A percentile compares a stretch with the other conserved stretches of the same genome.
Evolutionary conservation across 371 early-diverging fungal species (phyloP).

Genomic region (Syncephalis plumigaleata): DNA sequence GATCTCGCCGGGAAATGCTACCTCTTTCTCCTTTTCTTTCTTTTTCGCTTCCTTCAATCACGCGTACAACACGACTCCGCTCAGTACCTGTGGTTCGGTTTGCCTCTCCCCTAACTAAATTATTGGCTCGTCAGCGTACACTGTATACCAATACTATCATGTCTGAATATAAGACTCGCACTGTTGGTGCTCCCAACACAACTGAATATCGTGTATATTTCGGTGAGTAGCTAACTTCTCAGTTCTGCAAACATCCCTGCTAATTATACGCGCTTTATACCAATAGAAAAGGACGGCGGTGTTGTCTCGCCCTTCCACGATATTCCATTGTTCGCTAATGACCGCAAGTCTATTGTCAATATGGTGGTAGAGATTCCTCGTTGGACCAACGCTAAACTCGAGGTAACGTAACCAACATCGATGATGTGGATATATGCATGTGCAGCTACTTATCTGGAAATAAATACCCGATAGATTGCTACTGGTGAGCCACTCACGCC

Average conservation of each 20-base stretch:
- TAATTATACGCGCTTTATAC: not conserved
- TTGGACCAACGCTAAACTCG: conserved; percentile 99
- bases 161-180: conserved; percentile 50
- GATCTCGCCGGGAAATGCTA: no score
- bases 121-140: no score
- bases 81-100: no score
- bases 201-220: conserved; percentile 73
- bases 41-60: no score
- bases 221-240: conserved; percentile 28
- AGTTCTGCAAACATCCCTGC: not conserved
- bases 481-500: conserved; percentile 92
- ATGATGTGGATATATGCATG: not conserved
- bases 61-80: no score
- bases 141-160: conserved; percentile 10
- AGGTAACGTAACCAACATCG: conserved; percentile 35
- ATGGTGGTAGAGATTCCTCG: conserved; percentile 99
- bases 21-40: no score
- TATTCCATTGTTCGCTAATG: conserved; percentile 87
- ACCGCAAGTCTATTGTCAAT: conserved; percentile 73
- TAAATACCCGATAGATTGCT: conserved; percentile 51
- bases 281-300: conserved; percentile 41
- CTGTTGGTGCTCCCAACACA: conserved; percentile 72
- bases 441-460: not conserved
- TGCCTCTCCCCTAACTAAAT: no score
- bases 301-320: conserved; percentile 97